phyloP scores from a whole-genome alignment of 768 basidiomycete genomes.

The Mycena pura region DNA sequence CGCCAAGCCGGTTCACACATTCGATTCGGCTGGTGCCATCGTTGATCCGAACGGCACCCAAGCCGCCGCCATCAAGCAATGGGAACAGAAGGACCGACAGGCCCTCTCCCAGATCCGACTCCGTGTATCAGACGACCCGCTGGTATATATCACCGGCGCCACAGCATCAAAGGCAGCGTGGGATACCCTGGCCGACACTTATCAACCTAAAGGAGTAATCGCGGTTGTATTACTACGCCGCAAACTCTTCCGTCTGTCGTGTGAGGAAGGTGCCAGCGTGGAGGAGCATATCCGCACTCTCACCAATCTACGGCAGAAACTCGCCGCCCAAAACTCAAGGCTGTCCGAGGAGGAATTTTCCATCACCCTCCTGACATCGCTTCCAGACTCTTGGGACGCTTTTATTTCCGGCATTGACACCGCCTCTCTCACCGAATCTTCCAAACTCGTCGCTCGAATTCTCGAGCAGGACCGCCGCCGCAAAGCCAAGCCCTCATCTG shows the following conservation, averaged over 20 bases:
- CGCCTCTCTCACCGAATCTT: slow-evolving; percentile 25
- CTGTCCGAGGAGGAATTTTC: slow-evolving; percentile 40
- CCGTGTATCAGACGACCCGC: slow-evolving; percentile 15
- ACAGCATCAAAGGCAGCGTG: slow-evolving; percentile 36
- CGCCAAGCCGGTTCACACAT: too few species aligned
- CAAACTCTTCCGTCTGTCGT: slow-evolving; percentile 33
- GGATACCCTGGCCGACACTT: slow-evolving; percentile 35
- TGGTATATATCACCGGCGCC: slow-evolving; percentile 37
- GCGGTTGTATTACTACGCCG: slow-evolving; percentile 33
- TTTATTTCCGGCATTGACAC: slow-evolving; percentile 35
- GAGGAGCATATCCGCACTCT: slow-evolving; percentile 40
- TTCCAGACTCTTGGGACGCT: slow-evolving; percentile 42
- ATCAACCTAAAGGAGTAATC: slow-evolving; percentile 36
- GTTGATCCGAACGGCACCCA: slow-evolving; percentile 5
- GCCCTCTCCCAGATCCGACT: slow-evolving; percentile 39
- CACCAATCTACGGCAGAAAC: slow-evolving; percentile 31
- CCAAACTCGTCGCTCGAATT: slow-evolving; percentile 32
- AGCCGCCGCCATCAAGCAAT: neutral
- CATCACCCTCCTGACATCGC: slow-evolving; percentile 37
- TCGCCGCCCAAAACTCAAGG: slow-evolving; percentile 20
- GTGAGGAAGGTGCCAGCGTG: slow-evolving; percentile 39
- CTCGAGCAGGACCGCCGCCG: slow-evolving; percentile 30
- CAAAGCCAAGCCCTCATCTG: slow-evolving; percentile 15
- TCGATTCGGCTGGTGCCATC: neutral
- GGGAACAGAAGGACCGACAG: slow-evolving; percentile 34